These are phyloP conservation scores for Talaromyces trachyspermus DNA, from an alignment of 495 filamentous ascomycete species.

Conservation along the genomic window DNA sequence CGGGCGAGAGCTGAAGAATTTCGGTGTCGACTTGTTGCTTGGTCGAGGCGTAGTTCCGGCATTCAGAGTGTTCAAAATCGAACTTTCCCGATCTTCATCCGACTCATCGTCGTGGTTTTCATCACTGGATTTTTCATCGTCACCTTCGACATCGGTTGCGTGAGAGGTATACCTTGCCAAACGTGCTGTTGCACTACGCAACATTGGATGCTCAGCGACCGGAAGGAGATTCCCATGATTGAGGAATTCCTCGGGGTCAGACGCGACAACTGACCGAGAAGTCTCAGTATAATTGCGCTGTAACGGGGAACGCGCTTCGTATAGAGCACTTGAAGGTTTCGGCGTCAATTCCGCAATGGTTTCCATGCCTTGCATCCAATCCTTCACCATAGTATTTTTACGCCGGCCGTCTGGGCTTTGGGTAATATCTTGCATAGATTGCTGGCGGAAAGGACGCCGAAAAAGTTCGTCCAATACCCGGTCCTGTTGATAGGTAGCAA, in stretches of 20 bases:
- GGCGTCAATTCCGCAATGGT: conserved; percentile 42
- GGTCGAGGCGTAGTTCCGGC: conserved; percentile 14
- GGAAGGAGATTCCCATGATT: conserved; percentile 24
- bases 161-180: conserved; percentile 35
- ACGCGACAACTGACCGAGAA: conserved; percentile 40
- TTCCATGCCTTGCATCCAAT: conserved; percentile 79
- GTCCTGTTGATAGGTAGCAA: conserved; percentile 80
- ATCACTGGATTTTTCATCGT: conserved; percentile 83
- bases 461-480: conserved; percentile 91
- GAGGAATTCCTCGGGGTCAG: conserved; percentile 50
- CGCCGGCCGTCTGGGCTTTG: conserved; percentile 53
- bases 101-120: conserved; percentile 51
- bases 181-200: conserved; percentile 14
- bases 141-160: conserved; percentile 74
- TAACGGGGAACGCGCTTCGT: conserved; percentile 20
- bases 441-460: conserved; percentile 48
- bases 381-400: conserved; percentile 66
- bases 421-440: conserved; percentile 36
- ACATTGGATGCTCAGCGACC: conserved; percentile 21
- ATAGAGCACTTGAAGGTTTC: conserved; percentile 24
- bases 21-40: conserved; percentile 24
- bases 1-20: conserved; percentile 40
- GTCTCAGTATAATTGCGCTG: conserved; percentile 46
- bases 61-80: conserved; percentile 24
- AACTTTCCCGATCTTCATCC: conserved; percentile 15